Evolutionary conservation across 129 eudicot genomes (phyloP), one percentile per base, ranked within the genome.

Genomic region (Artemisia annua): DNA sequence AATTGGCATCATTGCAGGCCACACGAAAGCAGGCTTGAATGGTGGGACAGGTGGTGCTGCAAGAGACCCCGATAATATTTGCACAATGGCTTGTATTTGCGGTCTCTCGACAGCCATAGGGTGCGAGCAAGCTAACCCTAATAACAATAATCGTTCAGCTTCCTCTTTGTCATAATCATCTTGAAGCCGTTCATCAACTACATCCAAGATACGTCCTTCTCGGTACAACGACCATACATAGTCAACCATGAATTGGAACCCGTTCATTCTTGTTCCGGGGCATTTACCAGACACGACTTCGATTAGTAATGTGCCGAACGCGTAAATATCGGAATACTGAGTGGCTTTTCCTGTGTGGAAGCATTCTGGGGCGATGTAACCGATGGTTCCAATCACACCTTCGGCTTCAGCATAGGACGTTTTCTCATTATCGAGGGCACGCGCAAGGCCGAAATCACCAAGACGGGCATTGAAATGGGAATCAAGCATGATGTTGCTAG

Each of bases 291-390:
- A 88, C 7, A 89, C 89, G 2, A 87, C 84, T 63, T 92, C 97
- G 68, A 92, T 66, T 28, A 89, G 14, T 5, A 92, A 80, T 0
- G 96, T 96, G 0, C 97, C 97, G 20, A 87, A 89, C 9, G 96
- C 97, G 72, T 87, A 92, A 3, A 92, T 82, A 22, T 92, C 97
- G 0, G 96, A 89, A 35, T 80, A 86, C 64, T 81, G 90, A 8
- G 96, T 89, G 73, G 97, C 96, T 75, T 84, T 89, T 50, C 97
- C 97, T 0, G 91, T 87, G 82, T 81, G 96, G 88, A 92, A 92
- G 71, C 96, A 88, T 76, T 89, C 97, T 0, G 26, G 26, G 26
- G 26, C 1, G 26, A 24, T 24, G 26, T 24, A 24, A 24, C 26
- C 26, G 26, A 24, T 24, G 26, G 26, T 24, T 24, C 26, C 26